phyloP scores from a whole-genome alignment of 352 stramenopile species.

The Pythium insidiosum region DNA sequence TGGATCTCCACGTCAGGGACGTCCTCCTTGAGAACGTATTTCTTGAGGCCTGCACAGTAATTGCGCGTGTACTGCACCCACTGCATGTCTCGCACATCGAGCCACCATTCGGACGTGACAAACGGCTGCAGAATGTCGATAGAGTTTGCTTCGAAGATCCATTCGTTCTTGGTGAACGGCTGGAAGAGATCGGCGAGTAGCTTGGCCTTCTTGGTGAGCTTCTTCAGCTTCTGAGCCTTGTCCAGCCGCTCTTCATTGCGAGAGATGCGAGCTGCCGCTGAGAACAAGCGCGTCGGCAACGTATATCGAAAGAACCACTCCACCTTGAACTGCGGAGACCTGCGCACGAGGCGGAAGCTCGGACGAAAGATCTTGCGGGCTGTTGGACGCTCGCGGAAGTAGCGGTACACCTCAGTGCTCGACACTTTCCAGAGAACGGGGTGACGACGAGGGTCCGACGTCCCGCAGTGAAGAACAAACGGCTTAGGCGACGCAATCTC shows the following conservation, averaged over 20 bases:
- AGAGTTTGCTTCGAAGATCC: conserved; percentile 51
- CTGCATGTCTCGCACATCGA: conserved; percentile 54
- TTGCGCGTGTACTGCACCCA: conserved; percentile 81
- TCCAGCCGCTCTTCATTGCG: conserved; percentile 40
- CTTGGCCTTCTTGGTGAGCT: conserved; percentile 53
- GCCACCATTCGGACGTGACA: conserved; percentile 33
- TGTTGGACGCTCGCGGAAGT: conserved; percentile 54
- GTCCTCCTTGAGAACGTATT: conserved; percentile 73
- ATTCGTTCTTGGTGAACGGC: conserved; percentile 77
- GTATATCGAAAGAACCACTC: conserved; percentile 74
- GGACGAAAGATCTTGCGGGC: conserved; percentile 27
- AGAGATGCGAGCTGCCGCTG: conserved; percentile 44
- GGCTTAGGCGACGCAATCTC: no score
- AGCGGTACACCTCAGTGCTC: conserved; percentile 32
- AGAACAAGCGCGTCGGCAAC: conserved; percentile 63
- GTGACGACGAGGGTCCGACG: conserved; percentile 60
- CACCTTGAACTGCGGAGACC: conserved; percentile 60
- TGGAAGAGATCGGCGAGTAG: conserved; percentile 73
- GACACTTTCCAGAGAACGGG: conserved; percentile 56
- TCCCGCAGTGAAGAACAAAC: conserved; percentile 61
- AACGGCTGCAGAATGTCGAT: conserved; percentile 19
- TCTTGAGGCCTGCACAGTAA: conserved; percentile 69
- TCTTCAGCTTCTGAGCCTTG: conserved; percentile 46
- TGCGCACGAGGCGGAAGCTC: conserved; percentile 64
- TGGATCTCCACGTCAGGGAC: no score